Evolutionary conservation across 306 rosid species (phyloP).

Genomic region (Geum urbanum): DNA sequence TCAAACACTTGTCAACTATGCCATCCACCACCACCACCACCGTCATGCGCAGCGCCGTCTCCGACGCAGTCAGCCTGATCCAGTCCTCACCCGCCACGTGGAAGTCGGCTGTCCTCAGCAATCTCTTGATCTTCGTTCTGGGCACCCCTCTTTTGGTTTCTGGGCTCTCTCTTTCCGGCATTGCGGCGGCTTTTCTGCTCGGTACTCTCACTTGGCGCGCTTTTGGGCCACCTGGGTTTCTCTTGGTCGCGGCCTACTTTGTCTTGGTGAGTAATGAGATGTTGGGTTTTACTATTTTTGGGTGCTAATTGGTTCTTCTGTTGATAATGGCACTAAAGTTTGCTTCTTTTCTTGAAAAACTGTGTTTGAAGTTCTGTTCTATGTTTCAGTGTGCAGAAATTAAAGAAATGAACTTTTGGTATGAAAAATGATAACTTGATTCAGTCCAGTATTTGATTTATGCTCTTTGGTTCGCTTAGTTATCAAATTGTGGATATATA

Average conservation of each 20-base stretch:
- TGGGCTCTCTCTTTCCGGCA: constrained; percentile 77
- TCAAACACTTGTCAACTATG: constrained; percentile 22
- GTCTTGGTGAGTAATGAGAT: constrained; percentile 39
- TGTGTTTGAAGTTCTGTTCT: not conserved
- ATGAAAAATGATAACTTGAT: not conserved
- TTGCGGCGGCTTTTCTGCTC: constrained; percentile 78
- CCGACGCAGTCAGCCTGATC: constrained; percentile 48
- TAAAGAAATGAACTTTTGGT: not conserved
- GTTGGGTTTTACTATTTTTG: not conserved
- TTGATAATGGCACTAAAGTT: not conserved
- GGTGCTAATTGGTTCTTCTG: not conserved
- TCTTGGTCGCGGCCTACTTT: constrained; percentile 84
- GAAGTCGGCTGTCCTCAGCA: constrained; percentile 66
- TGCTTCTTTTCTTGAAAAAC: not conserved
- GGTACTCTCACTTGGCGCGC: constrained; percentile 99
- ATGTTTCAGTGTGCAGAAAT: not conserved
- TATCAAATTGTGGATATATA: not conserved
- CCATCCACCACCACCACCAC: constrained; percentile 30
- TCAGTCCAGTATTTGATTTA: not conserved
- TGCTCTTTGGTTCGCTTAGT: not conserved
- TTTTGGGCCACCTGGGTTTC: constrained; percentile 80
- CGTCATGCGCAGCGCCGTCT: constrained; percentile 36
- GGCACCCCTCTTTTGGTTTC: constrained; percentile 75
- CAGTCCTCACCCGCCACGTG: constrained; percentile 85
- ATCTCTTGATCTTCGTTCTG: constrained; percentile 53